These are phyloP conservation scores for Gaultheria prostrata DNA, from an alignment of 148 eudicot genomes.

Conservation along the genomic window DNA sequence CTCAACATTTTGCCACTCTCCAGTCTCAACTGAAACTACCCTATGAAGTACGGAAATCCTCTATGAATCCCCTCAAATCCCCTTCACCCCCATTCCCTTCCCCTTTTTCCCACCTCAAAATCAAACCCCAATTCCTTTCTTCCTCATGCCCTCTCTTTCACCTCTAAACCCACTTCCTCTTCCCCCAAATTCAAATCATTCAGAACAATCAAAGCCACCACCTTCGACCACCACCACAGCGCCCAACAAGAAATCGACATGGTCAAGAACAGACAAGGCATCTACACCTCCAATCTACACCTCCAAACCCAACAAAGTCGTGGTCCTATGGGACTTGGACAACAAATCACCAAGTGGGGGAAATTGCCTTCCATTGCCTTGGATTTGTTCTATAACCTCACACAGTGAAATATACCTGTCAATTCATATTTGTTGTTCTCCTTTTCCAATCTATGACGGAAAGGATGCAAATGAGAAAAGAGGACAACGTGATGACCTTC, in stretches of 20 bases:
- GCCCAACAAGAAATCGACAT: constrained; percentile 54
- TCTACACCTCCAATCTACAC: no score
- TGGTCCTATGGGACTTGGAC: constrained; percentile 78
- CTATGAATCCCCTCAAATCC: constrained; percentile 23
- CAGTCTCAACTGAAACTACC: not conserved
- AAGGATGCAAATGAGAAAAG: not conserved
- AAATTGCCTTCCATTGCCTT: not conserved
- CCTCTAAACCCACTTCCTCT: constrained; percentile 9
- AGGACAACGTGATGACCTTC: not conserved
- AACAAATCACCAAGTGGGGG: constrained; percentile 83
- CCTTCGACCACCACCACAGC: constrained; percentile 18
- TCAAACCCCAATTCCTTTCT: constrained; percentile 7
- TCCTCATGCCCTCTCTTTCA: not conserved
- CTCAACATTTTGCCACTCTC: not conserved
- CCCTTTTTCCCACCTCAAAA: not conserved
- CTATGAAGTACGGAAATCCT: not conserved
- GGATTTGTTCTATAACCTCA: not conserved
- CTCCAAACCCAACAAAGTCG: constrained; percentile 70
- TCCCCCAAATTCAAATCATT: not conserved
- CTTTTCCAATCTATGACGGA: not conserved
- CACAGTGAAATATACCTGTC: not conserved
- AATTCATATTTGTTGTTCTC: not conserved
- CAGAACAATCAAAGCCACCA: constrained; percentile 19
- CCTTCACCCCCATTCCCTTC: not conserved
- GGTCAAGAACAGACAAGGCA: constrained; percentile 51